Evolutionary conservation across 2,329 filamentous ascomycete genomes (phyloP), one percentile per base, ranked within the genome.

Genomic region (Ophiognomonia clavigignenti-juglandacearum): DNA sequence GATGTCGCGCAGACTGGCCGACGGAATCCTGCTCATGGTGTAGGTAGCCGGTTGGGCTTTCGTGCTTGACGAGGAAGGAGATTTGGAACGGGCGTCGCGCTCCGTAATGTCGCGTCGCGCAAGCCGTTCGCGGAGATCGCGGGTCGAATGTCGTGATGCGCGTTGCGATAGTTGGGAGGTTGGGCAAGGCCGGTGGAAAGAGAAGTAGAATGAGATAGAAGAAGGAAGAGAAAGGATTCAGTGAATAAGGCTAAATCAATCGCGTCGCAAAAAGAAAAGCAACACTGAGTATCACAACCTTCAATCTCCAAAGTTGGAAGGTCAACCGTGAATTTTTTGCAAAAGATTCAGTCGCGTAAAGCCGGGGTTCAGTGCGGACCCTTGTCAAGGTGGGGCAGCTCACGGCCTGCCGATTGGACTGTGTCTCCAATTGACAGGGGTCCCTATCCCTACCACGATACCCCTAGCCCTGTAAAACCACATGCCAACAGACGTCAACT

Each of bases 401-500:
- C 18, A 36, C 24, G 44, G 41, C 43, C 32, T 51, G 48, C 40
- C 20, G 16, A 27, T 22, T 14, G 55, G 56, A 56, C 57, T 58
- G 56, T 56, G 23, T 43, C 18, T 32, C 23, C 7, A 9, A 37
- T 19, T 43, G 43, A 39, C 46, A 52, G 50, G 49, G 50, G 41
- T 11, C 6, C 20, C 6, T 43, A 16, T 36, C 4, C 8, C 13
- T 13, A 6, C 41, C 41, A 20, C 41, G 36, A 20, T 26, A 43
- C n/a, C 31, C n/a, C 31, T 8, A 31, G 13, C 10, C 10, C n/a
- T 10, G 29, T 11, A n/a, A n/a, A n/a, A n/a, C n/a, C n/a, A n/a
- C n/a, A n/a, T n/a, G n/a, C 29, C 10, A 31, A 5, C 10, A 10
- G 19, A 36, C 29, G n/a, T 10, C 11, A 10, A 31, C 29, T 31